Conservation (phyloP, 169 alveolate genomes). For the Cryptosporidium meleagridis region DNA sequence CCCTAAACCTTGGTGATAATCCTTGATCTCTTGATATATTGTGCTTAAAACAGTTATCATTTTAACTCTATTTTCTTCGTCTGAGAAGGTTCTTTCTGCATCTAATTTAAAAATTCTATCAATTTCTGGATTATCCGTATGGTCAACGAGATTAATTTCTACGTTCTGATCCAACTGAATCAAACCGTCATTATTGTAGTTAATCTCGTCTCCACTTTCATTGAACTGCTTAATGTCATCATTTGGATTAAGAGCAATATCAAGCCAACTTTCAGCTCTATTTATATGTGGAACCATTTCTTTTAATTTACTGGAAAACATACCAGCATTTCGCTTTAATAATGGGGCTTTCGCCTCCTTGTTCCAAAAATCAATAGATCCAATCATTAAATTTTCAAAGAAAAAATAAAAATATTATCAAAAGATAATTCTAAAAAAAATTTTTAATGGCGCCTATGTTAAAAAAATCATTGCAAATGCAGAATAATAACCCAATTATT, state of each 20-base stretch:
- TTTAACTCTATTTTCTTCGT: conserved; percentile 60
- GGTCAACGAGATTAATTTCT: conserved; percentile 17
- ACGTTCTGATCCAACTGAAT: conserved; percentile 12
- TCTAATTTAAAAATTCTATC: conserved; percentile 77
- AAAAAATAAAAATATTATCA: background rate
- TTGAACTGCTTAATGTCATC: background rate
- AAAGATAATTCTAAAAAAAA: background rate
- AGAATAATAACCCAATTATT: background rate
- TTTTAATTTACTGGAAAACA: conserved; percentile 63
- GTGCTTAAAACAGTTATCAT: conserved; percentile 71
- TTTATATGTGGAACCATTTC: conserved; percentile 30
- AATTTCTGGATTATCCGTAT: conserved; percentile 75
- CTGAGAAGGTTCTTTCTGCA: conserved; percentile 80
- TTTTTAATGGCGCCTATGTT: background rate
- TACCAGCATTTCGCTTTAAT: conserved; percentile 76
- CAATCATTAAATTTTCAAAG: conserved; percentile 73
- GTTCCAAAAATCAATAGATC: conserved; percentile 76
- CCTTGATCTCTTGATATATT: conserved; percentile 75
- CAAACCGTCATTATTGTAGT: background rate
- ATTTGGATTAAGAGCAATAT: conserved; percentile 54
- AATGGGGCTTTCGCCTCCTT: conserved; percentile 80
- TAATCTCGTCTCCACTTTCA: background rate
- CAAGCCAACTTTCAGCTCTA: conserved; percentile 76
- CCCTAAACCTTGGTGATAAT: conserved; percentile 82
- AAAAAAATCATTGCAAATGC: background rate